A percentile compares a stretch with the other conserved stretches of the same genome.
Evolutionary conservation across 2,329 filamentous ascomycete species (phyloP).

Genomic region (Hypoxylon sp.): DNA sequence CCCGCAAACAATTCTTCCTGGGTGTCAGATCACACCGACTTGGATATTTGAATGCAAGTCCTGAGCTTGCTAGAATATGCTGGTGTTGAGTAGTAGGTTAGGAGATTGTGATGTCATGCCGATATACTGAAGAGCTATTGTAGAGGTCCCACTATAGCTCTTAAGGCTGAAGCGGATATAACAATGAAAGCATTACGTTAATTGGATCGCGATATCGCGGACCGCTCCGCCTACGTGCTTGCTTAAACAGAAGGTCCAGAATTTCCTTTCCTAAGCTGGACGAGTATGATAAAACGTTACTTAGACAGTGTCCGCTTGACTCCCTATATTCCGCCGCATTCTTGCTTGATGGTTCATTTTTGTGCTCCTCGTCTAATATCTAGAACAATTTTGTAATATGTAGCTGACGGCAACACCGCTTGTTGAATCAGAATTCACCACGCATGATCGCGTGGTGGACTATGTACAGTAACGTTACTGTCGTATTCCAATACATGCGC

Average conservation of each 20-base stretch:
- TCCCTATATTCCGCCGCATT: neutral
- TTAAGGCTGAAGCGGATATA: neutral
- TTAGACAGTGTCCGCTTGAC: neutral
- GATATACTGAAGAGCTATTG: conserved; percentile 10
- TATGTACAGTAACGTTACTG: conserved; percentile 37
- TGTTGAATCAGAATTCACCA: conserved; percentile 27
- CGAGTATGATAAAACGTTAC: conserved; percentile 9
- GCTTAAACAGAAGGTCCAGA: neutral
- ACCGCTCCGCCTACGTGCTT: neutral
- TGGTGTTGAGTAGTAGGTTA: neutral
- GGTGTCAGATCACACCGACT: too few species aligned
- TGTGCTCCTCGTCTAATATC: neutral
- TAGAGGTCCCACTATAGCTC: neutral
- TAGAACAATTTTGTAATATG: neutral
- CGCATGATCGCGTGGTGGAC: conserved; percentile 12
- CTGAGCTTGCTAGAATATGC: neutral
- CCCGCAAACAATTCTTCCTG: too few species aligned
- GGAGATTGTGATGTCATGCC: conserved; percentile 17
- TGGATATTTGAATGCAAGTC: neutral
- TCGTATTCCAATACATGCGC: conserved; percentile 26
- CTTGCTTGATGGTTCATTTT: neutral
- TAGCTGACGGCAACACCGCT: neutral
- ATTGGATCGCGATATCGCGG: neutral
- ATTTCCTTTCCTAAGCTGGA: neutral
- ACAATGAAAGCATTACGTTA: conserved; percentile 4